Conservation (phyloP, 2,329 filamentous ascomycete genomes). For the Fonsecaea pedrosoi region DNA sequence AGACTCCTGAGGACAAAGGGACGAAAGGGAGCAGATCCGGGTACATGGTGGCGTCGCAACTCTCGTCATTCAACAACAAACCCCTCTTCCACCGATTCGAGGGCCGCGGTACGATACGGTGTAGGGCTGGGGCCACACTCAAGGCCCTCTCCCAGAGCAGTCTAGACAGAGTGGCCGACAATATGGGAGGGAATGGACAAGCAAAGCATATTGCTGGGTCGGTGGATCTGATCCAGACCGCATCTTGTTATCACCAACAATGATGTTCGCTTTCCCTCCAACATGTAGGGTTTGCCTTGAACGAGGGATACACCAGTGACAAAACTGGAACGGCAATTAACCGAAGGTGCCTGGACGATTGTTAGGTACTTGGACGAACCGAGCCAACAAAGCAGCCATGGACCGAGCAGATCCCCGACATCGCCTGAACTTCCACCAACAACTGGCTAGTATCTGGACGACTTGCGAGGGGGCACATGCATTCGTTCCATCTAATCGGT, state of each 20-base stretch:
- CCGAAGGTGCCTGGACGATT: not conserved
- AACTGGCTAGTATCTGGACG: not conserved
- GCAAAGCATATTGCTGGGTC: too few species aligned
- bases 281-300: not conserved
- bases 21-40: not conserved
- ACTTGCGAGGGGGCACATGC: not conserved
- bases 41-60: not conserved
- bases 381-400: not conserved
- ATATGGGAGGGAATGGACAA: not conserved
- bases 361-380: not conserved
- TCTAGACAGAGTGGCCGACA: slow-evolving; percentile 5
- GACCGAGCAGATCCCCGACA: not conserved
- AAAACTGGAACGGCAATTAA: not conserved
- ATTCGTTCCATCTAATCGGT: not conserved
- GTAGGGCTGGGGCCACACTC: not conserved
- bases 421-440: not conserved
- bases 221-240: too few species aligned
- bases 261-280: too few species aligned
- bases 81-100: not conserved
- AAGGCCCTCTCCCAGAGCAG: not conserved
- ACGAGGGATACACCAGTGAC: not conserved
- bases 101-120: not conserved
- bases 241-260: too few species aligned
- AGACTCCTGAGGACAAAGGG: not conserved
- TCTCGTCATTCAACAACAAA: not conserved